Conservation (phyloP, 768 basidiomycete species). For the Leccinellum luteum region DNA sequence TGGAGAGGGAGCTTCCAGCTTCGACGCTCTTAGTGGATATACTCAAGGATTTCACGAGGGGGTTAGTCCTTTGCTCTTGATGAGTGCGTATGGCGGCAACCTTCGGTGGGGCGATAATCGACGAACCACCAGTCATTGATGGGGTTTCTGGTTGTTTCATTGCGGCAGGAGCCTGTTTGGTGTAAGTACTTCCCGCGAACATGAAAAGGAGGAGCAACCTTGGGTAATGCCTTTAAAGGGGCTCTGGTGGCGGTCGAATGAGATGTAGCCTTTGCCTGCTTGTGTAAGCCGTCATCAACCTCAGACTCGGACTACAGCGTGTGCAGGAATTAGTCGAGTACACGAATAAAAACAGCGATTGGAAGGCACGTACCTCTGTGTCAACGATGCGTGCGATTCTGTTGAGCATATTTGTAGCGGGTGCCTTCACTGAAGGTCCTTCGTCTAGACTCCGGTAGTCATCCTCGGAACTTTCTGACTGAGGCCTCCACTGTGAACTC, state of each 20-base stretch:
- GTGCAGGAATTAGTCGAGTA: background rate
- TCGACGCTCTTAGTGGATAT: constrained; percentile 23
- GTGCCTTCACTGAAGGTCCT: background rate
- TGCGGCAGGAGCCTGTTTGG: background rate
- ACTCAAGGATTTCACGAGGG: constrained; percentile 32
- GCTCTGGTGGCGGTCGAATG: background rate
- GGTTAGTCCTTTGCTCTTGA: constrained; percentile 29
- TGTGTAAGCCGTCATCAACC: constrained; percentile 4
- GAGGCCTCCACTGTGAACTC: constrained; percentile 16
- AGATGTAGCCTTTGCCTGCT: background rate
- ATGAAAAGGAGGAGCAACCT: constrained; percentile 7
- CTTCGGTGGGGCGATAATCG: constrained; percentile 15
- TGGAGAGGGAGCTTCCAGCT: constrained; percentile 41
- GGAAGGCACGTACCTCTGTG: constrained; percentile 13
- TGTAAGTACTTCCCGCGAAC: background rate
- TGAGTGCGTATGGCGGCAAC: constrained; percentile 22
- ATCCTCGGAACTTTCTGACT: constrained; percentile 9
- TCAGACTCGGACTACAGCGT: constrained; percentile 18
- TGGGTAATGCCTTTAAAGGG: constrained; percentile 5
- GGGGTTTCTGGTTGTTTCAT: constrained; percentile 10
- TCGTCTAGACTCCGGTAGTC: constrained; percentile 12
- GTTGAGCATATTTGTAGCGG: constrained; percentile 1
- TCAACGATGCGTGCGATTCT: constrained; percentile 3
- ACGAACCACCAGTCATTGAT: background rate
- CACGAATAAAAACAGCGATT: background rate